A percentile compares a stretch with the other conserved stretches of the same genome.
phyloP scores from a whole-genome alignment of 176 grass and related monocot genomes.

The Thalia dealbata region DNA sequence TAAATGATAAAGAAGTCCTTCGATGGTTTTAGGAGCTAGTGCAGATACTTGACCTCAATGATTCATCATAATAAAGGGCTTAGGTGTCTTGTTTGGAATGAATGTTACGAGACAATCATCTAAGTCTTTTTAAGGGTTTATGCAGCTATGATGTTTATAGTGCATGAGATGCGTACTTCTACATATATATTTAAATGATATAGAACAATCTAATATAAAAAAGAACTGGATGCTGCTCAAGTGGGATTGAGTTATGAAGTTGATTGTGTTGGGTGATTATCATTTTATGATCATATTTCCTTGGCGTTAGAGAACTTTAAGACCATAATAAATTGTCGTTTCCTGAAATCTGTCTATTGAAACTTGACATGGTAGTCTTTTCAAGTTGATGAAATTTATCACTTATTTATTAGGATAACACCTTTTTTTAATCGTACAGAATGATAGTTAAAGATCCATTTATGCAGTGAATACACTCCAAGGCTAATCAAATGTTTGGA shows the following conservation, averaged over 20 bases:
- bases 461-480: constrained; percentile 93
- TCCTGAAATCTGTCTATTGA: too few relatives aligned
- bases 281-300: too few relatives aligned
- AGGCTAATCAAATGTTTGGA: constrained; percentile 82
- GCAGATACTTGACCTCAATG: not conserved
- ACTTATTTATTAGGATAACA: constrained; percentile 20
- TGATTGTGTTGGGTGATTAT: not conserved
- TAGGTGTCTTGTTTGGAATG: not conserved
- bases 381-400: constrained; percentile 2
- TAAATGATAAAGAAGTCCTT: not conserved
- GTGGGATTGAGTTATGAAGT: not conserved
- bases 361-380: not conserved
- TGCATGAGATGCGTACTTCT: not conserved
- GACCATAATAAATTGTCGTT: not conserved
- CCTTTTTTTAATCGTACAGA: constrained; percentile 21
- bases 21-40: not conserved
- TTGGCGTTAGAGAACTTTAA: too few relatives aligned
- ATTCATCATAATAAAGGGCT: not conserved
- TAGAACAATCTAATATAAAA: not conserved
- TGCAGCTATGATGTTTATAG: not conserved
- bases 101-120: not conserved
- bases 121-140: not conserved
- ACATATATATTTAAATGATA: not conserved
- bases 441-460: constrained; percentile 30
- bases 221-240: not conserved